A percentile compares a stretch with the other conserved stretches of the same genome.
Evolutionary conservation across 73 alveolate genomes (phyloP).

Genomic region (Symbiodinium pilosum): DNA sequence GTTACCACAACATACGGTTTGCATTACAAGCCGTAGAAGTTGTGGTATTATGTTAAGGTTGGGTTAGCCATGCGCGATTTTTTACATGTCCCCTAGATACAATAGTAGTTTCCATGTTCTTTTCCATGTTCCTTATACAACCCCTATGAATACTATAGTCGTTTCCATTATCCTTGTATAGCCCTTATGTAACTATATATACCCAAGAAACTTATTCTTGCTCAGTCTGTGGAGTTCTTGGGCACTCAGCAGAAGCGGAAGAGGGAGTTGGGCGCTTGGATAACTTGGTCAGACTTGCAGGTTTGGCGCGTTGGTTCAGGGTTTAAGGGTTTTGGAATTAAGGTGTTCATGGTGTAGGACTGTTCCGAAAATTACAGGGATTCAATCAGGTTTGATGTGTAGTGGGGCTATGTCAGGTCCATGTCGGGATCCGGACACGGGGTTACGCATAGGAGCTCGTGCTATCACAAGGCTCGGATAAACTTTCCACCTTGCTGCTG

Average conservation of each 20-base stretch:
- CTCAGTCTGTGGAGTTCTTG: conserved; percentile 43
- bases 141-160: too few species aligned
- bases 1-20: too few species aligned
- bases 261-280: not conserved
- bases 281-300: too few species aligned
- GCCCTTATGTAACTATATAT: not conserved
- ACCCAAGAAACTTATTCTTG: not conserved
- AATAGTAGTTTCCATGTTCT: too few species aligned
- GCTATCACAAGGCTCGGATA: not conserved
- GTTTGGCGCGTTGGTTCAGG: not conserved
- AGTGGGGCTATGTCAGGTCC: not conserved
- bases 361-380: not conserved
- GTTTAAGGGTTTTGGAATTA: not conserved
- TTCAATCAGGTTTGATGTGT: not conserved
- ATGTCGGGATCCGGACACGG: not conserved
- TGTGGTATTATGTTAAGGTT: too few species aligned
- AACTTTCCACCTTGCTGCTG: too few species aligned
- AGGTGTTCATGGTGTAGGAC: not conserved
- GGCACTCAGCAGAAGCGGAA: conserved; percentile 25
- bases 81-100: too few species aligned
- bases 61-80: too few species aligned
- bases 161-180: not conserved
- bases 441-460: not conserved
- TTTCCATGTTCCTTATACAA: too few species aligned
- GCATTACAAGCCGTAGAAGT: too few species aligned